Conservation (phyloP, 345 rosid genomes). For the Eucalyptus polyanthemos region DNA sequence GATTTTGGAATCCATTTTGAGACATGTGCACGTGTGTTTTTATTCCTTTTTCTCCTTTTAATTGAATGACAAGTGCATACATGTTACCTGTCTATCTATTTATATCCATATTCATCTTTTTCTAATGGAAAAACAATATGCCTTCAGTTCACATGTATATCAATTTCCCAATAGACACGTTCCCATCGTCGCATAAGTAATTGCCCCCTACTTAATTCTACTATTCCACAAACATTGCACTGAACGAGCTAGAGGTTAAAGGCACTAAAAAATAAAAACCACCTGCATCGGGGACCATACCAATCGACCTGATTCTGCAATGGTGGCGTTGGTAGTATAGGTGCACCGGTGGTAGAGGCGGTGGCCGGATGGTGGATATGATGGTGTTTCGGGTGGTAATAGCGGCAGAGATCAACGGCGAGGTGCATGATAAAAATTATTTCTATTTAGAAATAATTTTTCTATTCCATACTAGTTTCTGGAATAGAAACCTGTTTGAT, state of each 20-base stretch:
- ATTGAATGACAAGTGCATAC: background rate
- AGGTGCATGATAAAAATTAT: too few species aligned
- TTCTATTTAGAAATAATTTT: too few species aligned
- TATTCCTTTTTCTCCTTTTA: background rate
- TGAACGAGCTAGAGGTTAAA: too few species aligned
- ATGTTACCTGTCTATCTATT: background rate
- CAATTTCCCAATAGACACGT: background rate
- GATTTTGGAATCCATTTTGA: background rate
- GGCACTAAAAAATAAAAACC: background rate
- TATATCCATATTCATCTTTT: background rate
- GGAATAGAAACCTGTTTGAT: too few species aligned
- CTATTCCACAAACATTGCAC: background rate
- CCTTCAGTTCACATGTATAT: background rate
- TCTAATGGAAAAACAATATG: too few species aligned
- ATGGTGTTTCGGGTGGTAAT: background rate
- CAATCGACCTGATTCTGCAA: background rate
- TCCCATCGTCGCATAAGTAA: fast-evolving
- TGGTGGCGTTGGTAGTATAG: background rate
- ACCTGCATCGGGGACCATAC: background rate
- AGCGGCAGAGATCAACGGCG: background rate
- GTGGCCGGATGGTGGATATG: background rate
- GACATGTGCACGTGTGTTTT: background rate
- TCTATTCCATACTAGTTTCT: too few species aligned
- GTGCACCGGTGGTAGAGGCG: background rate
- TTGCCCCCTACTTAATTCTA: background rate